phyloP scores from a whole-genome alignment of 192 early-diverging fungal genomes.

The Rhizophlyctis rosea region DNA sequence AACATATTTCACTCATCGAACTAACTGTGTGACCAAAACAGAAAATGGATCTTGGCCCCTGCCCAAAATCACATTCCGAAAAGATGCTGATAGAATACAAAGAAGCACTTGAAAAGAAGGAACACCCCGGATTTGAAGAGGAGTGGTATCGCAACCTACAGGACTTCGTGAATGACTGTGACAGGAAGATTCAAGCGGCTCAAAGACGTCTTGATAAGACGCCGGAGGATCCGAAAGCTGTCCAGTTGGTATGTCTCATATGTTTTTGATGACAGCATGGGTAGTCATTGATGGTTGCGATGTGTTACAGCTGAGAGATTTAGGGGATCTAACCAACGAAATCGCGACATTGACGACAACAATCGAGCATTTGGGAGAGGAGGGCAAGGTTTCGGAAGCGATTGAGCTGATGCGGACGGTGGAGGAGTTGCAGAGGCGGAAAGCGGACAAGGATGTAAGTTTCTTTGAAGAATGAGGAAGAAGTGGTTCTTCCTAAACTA shows the following conservation, averaged over 20 bases:
- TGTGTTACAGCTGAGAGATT: slow-evolving; percentile 22
- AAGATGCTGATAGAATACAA: slow-evolving; percentile 52
- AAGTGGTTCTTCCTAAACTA: neutral
- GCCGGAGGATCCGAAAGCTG: slow-evolving; percentile 38
- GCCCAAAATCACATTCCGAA: slow-evolving; percentile 45
- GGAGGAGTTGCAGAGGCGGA: slow-evolving; percentile 37
- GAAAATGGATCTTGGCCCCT: slow-evolving; percentile 55
- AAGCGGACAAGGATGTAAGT: slow-evolving; percentile 44
- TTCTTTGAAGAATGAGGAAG: neutral
- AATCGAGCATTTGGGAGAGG: slow-evolving; percentile 48
- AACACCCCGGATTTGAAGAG: slow-evolving; percentile 35
- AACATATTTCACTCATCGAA: slow-evolving; percentile 2
- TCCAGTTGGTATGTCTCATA: slow-evolving; percentile 19
- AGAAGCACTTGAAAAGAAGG: slow-evolving; percentile 24
- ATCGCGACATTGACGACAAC: slow-evolving; percentile 37
- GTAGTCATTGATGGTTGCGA: neutral
- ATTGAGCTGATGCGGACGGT: slow-evolving; percentile 42
- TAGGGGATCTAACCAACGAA: slow-evolving; percentile 33
- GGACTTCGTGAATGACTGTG: slow-evolving; percentile 48
- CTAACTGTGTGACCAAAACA: slow-evolving; percentile 5
- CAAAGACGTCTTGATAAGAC: slow-evolving; percentile 51
- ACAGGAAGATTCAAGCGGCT: slow-evolving; percentile 44
- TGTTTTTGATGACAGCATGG: neutral
- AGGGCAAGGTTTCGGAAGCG: slow-evolving; percentile 46
- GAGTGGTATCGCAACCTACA: slow-evolving; percentile 44